A percentile compares a stretch with the other conserved stretches of the same genome.
phyloP scores from a whole-genome alignment of 1,139 yeast genomes.

The Debaryomyces nepalensis region DNA sequence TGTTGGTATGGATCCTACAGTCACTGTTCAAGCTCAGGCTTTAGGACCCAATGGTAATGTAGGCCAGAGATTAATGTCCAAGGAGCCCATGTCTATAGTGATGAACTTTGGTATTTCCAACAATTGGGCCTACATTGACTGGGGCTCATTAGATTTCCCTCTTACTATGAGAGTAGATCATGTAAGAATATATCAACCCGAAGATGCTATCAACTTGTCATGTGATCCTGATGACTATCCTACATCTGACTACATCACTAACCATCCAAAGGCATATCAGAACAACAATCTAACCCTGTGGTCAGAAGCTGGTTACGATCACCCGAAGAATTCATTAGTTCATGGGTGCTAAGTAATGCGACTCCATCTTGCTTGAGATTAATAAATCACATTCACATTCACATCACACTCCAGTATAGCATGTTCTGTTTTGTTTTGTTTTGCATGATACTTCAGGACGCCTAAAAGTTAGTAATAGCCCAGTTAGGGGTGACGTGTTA shows the following conservation, averaged over 20 bases:
- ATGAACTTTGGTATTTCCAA: conserved; percentile 80
- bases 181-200: conserved; percentile 80
- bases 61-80: conserved; percentile 72
- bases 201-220: conserved; percentile 52
- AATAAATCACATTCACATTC: no score
- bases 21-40: conserved; percentile 63
- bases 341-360: conserved; percentile 50
- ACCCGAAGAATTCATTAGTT: conserved; percentile 52
- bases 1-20: conserved; percentile 70
- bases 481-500: no score
- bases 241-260: conserved; percentile 70
- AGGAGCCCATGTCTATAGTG: conserved; percentile 85
- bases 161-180: conserved; percentile 69
- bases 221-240: conserved; percentile 82
- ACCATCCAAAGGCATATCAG: conserved; percentile 64
- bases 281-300: conserved; percentile 69
- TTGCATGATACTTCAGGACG: no score
- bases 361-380: conserved; percentile 65
- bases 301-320: conserved; percentile 65
- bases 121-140: conserved; percentile 82
- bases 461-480: no score
- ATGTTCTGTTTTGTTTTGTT: no score
- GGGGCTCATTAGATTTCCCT: conserved; percentile 74
- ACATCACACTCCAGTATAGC: no score
- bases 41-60: conserved; percentile 84